These are phyloP conservation scores for Globisporangium nunn DNA, from an alignment of 352 stramenopile species.

Conservation along the genomic window DNA sequence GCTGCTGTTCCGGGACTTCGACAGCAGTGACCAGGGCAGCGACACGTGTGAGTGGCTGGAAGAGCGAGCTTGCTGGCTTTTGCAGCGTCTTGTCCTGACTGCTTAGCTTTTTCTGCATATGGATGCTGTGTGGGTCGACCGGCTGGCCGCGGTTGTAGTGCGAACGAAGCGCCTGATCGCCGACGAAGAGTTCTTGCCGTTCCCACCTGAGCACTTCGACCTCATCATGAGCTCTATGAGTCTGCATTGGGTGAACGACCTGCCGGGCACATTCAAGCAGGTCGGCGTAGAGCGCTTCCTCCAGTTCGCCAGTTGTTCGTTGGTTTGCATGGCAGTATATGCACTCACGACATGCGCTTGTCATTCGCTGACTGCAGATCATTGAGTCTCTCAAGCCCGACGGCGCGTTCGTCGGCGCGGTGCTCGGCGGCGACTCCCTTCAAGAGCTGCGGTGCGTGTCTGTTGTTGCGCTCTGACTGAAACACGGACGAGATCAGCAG, in stretches of 20 bases:
- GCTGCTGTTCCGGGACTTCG: conserved; percentile 58
- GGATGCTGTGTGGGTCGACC: neutral
- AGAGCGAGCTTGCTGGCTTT: neutral
- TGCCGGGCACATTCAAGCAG: conserved; percentile 83
- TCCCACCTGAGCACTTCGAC: conserved; percentile 94
- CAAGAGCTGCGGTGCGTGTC: conserved; percentile 88
- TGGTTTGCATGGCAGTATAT: neutral
- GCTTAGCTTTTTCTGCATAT: too few species aligned
- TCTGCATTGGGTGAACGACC: conserved; percentile 97
- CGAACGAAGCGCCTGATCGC: conserved; percentile 64
- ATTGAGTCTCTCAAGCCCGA: conserved; percentile 92
- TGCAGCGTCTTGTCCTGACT: neutral
- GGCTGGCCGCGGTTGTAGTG: conserved; percentile 31
- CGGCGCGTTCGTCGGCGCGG: conserved; percentile 93
- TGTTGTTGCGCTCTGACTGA: neutral
- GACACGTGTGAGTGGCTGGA: conserved; percentile 1
- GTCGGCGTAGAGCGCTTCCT: conserved; percentile 10
- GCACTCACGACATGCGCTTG: neutral
- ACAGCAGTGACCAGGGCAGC: neutral
- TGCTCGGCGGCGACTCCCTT: conserved; percentile 94
- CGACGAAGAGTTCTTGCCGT: conserved; percentile 93
- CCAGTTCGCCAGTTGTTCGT: too few species aligned
- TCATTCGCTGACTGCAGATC: conserved; percentile 24
- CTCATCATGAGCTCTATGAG: conserved; percentile 92
- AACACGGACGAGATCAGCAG: neutral